Conservation (phyloP, 225 moss, liverwort and hornwort species). For the Asterella californica region DNA sequence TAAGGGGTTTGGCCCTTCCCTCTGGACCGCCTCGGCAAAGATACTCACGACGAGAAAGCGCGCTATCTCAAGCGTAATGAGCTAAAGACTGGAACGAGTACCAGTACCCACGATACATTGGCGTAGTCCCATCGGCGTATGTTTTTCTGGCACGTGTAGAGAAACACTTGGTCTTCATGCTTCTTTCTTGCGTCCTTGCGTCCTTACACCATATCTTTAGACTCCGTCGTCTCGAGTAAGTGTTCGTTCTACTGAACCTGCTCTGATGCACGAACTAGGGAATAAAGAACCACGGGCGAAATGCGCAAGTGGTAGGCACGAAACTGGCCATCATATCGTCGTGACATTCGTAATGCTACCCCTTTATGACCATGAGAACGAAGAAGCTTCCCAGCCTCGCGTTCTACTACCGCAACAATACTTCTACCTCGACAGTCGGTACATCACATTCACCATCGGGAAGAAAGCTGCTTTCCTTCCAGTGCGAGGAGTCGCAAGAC, state of each 20-base stretch:
- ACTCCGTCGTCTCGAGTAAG: background rate
- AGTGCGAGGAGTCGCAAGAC: background rate
- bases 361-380: background rate
- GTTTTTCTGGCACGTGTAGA: background rate
- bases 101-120: background rate
- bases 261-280: background rate
- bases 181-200: background rate
- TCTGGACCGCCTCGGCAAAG: background rate
- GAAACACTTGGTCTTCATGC: background rate
- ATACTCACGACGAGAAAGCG: background rate
- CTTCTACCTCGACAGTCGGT: background rate
- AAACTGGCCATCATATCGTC: background rate
- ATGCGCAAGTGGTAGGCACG: background rate
- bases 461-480: background rate
- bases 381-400: background rate
- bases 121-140: background rate
- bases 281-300: background rate
- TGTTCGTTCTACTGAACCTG: background rate
- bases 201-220: background rate
- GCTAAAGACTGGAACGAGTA: background rate
- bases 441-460: background rate
- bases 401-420: background rate
- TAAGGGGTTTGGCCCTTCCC: background rate
- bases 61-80: background rate
- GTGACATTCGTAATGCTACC: background rate